Percentiles rank a stretch among this genome's conserved stretches.
Evolutionary conservation across 2,329 filamentous ascomycete species (phyloP).

Genomic region (Pyricularia sp.): DNA sequence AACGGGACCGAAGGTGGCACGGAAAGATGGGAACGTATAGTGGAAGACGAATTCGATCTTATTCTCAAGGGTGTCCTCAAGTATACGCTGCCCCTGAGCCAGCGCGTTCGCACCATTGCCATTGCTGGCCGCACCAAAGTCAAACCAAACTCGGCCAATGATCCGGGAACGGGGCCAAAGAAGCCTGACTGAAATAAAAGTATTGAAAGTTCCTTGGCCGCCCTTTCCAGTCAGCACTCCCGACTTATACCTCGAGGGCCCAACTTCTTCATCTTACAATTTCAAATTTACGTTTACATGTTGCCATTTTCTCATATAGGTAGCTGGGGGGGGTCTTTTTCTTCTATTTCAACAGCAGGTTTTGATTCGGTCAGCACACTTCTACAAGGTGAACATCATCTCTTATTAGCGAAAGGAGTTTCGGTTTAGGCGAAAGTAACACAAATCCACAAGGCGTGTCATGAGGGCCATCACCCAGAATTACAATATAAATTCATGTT

Average conservation of each 20-base stretch:
- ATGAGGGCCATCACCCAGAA: neutral
- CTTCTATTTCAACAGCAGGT: neutral
- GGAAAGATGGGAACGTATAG: slow-evolving; percentile 80
- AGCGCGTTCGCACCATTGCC: slow-evolving; percentile 47
- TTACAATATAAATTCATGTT: neutral
- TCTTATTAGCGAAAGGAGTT: neutral
- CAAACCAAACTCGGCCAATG: slow-evolving; percentile 52
- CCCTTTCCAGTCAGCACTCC: neutral
- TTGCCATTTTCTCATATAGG: neutral
- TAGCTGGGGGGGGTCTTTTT: neutral
- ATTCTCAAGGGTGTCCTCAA: slow-evolving; percentile 86
- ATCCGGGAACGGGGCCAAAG: slow-evolving; percentile 25
- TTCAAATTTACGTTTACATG: neutral
- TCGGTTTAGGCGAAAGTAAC: neutral
- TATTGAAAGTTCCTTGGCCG: neutral
- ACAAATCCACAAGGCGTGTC: neutral
- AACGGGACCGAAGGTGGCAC: slow-evolving; percentile 83
- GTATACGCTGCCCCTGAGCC: slow-evolving; percentile 60
- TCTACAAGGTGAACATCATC: neutral
- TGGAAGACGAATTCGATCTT: slow-evolving; percentile 87
- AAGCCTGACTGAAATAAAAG: neutral
- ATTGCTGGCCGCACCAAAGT: slow-evolving; percentile 52
- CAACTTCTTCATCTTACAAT: neutral
- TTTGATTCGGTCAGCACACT: neutral
- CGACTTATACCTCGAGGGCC: neutral